Evolutionary conservation across 345 rosid genomes (phyloP), one percentile per base, ranked within the genome.

Genomic region (Eutrema heterophyllum): DNA sequence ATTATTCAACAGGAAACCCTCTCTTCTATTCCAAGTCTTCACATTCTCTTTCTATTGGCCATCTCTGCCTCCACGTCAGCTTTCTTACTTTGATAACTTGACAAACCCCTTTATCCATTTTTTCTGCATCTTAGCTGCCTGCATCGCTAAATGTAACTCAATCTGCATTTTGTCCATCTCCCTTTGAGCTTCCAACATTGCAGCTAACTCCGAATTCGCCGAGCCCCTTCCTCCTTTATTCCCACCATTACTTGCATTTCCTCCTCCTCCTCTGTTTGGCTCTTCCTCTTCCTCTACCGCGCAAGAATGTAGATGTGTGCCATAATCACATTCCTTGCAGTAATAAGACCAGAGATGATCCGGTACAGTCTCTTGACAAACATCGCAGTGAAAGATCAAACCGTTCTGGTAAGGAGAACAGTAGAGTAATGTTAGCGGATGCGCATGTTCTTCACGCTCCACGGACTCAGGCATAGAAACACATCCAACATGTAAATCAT

Each of bases 101-200:
- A 77, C 67, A 64, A 52, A 38, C 5, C 61, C 71, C 32, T 70
- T 77, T 40, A 67, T 64, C 0, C 71, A 60, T 55, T 77, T 70
- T 7, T 32, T 77, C 0, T 66, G 71, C 14, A 77, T 77, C 49
- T 64, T 70, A 46, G 67, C 67, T 64, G 72, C 70, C 5, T 70
- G 75, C 52, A 77, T 70, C 61, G 64, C 80, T 72, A 77, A 2
- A 29, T 77, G 49, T 32, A 70, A 46, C 67, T 71, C 62, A 14
- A 71, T 64, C 35, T 64, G 80, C 76, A 77, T 77, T 62, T 10
- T 77, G 18, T 70, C 72, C 80, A 77, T 77, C 33, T 71, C 76
- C 9, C 76, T 76, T 54, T 76, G 80, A 18, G 80, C 76, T 63
- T 76, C 62, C 29, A 70, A 40, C 76, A 76, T 70, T 40, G 55